Evolutionary conservation across 495 filamentous ascomycete genomes (phyloP).

Genomic region (Neurospora sp.): DNA sequence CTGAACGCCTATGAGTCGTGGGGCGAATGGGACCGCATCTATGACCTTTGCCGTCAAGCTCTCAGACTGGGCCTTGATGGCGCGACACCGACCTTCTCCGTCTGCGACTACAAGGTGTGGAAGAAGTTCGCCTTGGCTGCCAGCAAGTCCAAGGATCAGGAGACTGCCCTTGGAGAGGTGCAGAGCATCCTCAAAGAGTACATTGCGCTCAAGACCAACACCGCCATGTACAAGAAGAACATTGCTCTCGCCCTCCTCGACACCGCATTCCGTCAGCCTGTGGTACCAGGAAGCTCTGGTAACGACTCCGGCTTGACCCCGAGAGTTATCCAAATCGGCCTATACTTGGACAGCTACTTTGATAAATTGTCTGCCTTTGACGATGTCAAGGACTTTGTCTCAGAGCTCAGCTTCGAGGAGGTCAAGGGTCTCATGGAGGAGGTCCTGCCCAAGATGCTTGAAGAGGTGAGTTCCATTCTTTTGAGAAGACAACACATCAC

Average conservation of each 20-base stretch:
- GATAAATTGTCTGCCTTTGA: slow-evolving; percentile 22
- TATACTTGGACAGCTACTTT: slow-evolving; percentile 24
- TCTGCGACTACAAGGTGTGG: slow-evolving; percentile 27
- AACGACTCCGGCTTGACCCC: slow-evolving; percentile 11
- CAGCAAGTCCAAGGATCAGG: slow-evolving; percentile 14
- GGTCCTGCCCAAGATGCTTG: slow-evolving; percentile 17
- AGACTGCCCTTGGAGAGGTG: slow-evolving; percentile 21
- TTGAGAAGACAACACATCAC: background rate
- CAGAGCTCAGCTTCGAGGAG: slow-evolving; percentile 20
- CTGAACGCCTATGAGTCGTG: slow-evolving; percentile 17
- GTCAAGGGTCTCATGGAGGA: slow-evolving; percentile 16
- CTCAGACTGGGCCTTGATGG: slow-evolving; percentile 16
- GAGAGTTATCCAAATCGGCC: slow-evolving; percentile 19
- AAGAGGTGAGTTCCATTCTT: slow-evolving; percentile 10
- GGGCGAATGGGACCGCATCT: slow-evolving; percentile 25
- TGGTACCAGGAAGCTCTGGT: background rate
- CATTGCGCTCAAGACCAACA: slow-evolving; percentile 15
- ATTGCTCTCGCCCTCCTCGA: slow-evolving; percentile 18
- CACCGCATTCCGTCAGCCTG: slow-evolving; percentile 13
- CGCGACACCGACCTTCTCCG: slow-evolving; percentile 15
- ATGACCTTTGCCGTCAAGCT: slow-evolving; percentile 20
- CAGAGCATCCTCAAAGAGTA: slow-evolving; percentile 16
- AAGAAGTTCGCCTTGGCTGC: slow-evolving; percentile 20
- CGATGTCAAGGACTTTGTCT: slow-evolving; percentile 25
- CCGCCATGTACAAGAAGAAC: slow-evolving; percentile 26